Base-by-base conservation (phyloP, 2,329 filamentous ascomycete species). In the Verticillium klebahnii region DNA sequence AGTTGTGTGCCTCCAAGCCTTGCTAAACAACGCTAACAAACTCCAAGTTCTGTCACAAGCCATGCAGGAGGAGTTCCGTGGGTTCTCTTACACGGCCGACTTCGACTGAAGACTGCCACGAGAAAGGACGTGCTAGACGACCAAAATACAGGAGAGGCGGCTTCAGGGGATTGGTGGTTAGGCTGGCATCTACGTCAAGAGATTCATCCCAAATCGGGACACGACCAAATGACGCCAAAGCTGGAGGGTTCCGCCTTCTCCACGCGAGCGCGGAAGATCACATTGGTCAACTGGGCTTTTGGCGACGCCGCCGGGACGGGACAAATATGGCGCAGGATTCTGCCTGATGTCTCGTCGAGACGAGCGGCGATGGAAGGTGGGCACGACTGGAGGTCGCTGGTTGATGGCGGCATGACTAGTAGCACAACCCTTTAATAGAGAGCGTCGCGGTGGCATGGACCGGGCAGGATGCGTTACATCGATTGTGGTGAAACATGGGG, bases 21-120 rank as follows among this genome's bases (percentile, higher is more conserved):
- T 5, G 9, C 25, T 19, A 8, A 29, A 36, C 2, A 29, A 31
- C 54, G 9, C 61, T 67, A 61, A 63, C 63, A 14, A 12, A 7
- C 23, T 32, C 14, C 5, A 25, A 97, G 95, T 99, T 55, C 85
- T 99, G 66, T 96, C 94, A 32, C 95, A 98, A 82, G 92, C 93
- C 54, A 98, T 98, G 93, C 95, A 99, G 80, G 95, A 99, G 80
- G 93, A 99, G 76, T 99, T 99, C 89, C 88, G 95, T 63, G 95
- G 95, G 67, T 99, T 99, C 82, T 98, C 94, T 31, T 99, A 99
- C 78, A 95, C 92, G 59, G 91, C 92, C 64, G 93, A 97, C 76
- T 96, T 96, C 78, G 89, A 90, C 65, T 93, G 80, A 74, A 66
- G 39, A 25, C 25, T 50, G 45, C 45, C 23, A 23, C 12, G 45